Evolutionary conservation across 345 rosid genomes (phyloP).

Genomic region (Heritiera littoralis): DNA sequence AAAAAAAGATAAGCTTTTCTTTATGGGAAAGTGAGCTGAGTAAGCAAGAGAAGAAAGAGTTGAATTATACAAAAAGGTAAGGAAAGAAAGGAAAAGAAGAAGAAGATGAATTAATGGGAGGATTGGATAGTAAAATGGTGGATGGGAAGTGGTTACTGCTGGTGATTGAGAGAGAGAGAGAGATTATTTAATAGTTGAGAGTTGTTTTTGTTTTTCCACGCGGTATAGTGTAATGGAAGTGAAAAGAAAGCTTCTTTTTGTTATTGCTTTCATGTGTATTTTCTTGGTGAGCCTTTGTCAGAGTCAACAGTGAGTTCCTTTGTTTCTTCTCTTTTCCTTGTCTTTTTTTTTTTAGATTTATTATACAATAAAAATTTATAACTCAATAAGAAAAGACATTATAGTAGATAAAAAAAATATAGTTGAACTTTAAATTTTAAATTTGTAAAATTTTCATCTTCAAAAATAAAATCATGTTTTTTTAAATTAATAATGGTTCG

Average conservation of each 20-base stretch:
- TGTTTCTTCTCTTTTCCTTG: too few relatives aligned
- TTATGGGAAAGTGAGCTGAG: slow-evolving; percentile 22
- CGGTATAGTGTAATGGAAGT: neutral
- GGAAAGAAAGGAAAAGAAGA: slow-evolving; percentile 12
- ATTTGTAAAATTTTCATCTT: too few relatives aligned
- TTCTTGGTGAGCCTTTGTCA: neutral
- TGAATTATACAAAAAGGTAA: slow-evolving; percentile 9
- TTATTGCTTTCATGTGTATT: neutral
- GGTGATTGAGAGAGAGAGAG: neutral
- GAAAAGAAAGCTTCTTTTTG: neutral
- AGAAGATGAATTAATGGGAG: slow-evolving; percentile 24
- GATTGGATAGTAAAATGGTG: slow-evolving; percentile 27
- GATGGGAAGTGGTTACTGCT: slow-evolving; percentile 15
- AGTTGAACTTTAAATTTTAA: too few relatives aligned
- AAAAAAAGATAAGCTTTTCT: slow-evolving; percentile 4
- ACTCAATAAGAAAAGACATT: too few relatives aligned
- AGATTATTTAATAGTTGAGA: neutral
- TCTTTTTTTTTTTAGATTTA: too few relatives aligned
- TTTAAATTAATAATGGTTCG: too few relatives aligned
- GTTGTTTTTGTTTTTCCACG: neutral
- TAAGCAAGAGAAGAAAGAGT: slow-evolving; percentile 9
- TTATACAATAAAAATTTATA: too few relatives aligned
- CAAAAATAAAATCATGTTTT: too few relatives aligned
- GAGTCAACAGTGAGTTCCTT: neutral
- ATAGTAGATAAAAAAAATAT: too few relatives aligned